Evolutionary conservation across 805 yeast species (phyloP).

Genomic region (Candida ovalis): DNA sequence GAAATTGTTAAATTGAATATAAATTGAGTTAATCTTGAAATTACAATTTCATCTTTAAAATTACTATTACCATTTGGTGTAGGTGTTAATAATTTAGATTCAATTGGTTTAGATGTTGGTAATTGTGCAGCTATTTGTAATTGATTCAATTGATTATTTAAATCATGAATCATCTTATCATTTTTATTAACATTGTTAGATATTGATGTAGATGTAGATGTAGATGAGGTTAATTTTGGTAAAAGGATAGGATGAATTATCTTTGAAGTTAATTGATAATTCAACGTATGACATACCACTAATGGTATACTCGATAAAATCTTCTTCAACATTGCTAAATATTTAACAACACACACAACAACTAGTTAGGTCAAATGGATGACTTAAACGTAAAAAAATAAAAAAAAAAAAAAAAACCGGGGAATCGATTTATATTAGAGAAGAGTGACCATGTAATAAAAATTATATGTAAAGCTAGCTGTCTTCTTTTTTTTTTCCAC

Average conservation of each 20-base stretch:
- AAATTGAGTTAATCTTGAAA: not conserved
- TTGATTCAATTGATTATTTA: conserved; percentile 12
- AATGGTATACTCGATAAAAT: conserved; percentile 11
- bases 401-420: too few species aligned
- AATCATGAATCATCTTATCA: not conserved
- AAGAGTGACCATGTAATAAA: too few species aligned
- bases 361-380: too few species aligned
- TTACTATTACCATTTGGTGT: not conserved
- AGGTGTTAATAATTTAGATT: conserved; percentile 1
- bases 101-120: not conserved
- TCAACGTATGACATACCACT: conserved; percentile 11
- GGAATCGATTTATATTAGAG: too few species aligned
- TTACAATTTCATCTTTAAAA: not conserved
- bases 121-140: not conserved
- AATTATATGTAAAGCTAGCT: too few species aligned
- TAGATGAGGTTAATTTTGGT: conserved; percentile 8
- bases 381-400: too few species aligned
- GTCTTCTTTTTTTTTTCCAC: too few species aligned
- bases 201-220: not conserved
- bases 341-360: too few species aligned
- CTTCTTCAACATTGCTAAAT: conserved; percentile 6
- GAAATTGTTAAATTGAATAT: conserved; percentile 25
- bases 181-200: not conserved
- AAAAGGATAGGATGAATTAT: conserved; percentile 14
- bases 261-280: conserved; percentile 15